Conservation (phyloP, 2,329 filamentous ascomycete species). For the Sclerotinia minor region DNA sequence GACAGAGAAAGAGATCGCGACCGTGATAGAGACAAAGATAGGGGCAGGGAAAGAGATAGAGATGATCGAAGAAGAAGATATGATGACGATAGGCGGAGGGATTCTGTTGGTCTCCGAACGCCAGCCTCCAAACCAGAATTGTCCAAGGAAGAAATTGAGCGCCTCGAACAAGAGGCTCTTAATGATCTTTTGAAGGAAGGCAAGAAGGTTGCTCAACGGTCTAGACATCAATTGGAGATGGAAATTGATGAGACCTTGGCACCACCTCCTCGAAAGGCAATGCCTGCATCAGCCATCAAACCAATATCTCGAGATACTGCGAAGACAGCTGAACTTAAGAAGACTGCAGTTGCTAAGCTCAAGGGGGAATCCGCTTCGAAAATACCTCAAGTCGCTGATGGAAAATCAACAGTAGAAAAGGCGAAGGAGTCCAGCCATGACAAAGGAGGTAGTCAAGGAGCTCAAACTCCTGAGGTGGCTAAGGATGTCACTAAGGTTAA, state of each 20-base stretch:
- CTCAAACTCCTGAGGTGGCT: conserved; percentile 14
- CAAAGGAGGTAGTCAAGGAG: conserved; percentile 26
- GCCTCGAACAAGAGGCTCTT: conserved; percentile 42
- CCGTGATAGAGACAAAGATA: conserved; percentile 36
- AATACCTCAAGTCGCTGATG: conserved; percentile 26
- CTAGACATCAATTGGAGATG: conserved; percentile 41
- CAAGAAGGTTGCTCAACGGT: conserved; percentile 37
- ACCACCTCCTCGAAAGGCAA: conserved; percentile 41
- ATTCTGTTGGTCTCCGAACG: conserved; percentile 27
- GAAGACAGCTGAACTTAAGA: conserved; percentile 38
- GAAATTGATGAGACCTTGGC: conserved; percentile 41
- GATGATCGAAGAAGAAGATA: conserved; percentile 37
- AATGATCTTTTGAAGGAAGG: conserved; percentile 42
- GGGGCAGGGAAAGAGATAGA: conserved; percentile 36
- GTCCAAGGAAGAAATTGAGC: conserved; percentile 41
- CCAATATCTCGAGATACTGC: conserved; percentile 39
- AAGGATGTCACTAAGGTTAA: conserved; percentile 6
- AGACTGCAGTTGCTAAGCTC: conserved; percentile 25
- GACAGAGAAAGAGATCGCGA: too few relatives aligned
- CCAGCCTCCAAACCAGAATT: conserved; percentile 34
- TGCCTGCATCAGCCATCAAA: conserved; percentile 41
- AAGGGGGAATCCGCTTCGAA: conserved; percentile 35
- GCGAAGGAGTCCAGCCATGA: conserved; percentile 26
- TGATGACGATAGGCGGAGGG: conserved; percentile 32
- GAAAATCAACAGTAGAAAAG: conserved; percentile 24